Evolutionary conservation across 768 basidiomycete genomes (phyloP).

Genomic region (Tephrocybe sp.): DNA sequence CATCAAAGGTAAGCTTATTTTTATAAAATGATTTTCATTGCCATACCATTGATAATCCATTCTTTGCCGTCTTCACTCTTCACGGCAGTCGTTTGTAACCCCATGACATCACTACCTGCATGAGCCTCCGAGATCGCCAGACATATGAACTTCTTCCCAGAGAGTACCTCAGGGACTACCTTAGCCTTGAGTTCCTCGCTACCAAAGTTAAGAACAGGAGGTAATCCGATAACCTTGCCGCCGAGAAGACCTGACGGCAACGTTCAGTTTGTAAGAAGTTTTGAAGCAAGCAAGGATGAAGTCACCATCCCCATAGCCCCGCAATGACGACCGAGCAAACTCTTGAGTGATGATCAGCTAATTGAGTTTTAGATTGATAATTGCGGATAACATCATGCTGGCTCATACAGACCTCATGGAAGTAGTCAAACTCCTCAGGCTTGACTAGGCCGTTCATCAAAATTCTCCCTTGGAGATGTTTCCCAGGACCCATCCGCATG

Average conservation of each 20-base stretch:
- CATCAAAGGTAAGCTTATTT: too few relatives aligned
- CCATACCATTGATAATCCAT: slow-evolving; percentile 74
- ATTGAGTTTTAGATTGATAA: slow-evolving; percentile 5
- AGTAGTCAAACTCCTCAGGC: slow-evolving; percentile 89
- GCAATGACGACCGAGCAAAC: slow-evolving; percentile 61
- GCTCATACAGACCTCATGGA: slow-evolving; percentile 66
- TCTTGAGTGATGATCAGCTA: slow-evolving; percentile 88
- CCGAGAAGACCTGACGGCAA: slow-evolving; percentile 57
- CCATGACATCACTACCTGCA: slow-evolving; percentile 83
- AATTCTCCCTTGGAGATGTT: slow-evolving; percentile 80
- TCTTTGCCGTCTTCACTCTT: slow-evolving; percentile 82
- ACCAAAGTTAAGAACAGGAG: slow-evolving; percentile 90
- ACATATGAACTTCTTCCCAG: slow-evolving; percentile 81
- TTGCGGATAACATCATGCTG: background rate
- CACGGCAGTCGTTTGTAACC: slow-evolving; percentile 73
- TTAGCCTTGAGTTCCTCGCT: slow-evolving; percentile 58
- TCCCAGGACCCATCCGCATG: slow-evolving; percentile 94
- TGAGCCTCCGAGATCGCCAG: slow-evolving; percentile 90
- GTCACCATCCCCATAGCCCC: slow-evolving; percentile 84
- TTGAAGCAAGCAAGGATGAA: background rate
- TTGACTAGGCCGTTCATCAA: slow-evolving; percentile 83
- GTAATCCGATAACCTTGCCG: slow-evolving; percentile 84
- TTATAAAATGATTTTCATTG: too few relatives aligned
- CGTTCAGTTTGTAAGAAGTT: slow-evolving; percentile 17
- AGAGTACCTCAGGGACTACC: slow-evolving; percentile 66